Base-by-base conservation (phyloP, 2,329 filamentous ascomycete genomes). In the Fusarium cicatricum region DNA sequence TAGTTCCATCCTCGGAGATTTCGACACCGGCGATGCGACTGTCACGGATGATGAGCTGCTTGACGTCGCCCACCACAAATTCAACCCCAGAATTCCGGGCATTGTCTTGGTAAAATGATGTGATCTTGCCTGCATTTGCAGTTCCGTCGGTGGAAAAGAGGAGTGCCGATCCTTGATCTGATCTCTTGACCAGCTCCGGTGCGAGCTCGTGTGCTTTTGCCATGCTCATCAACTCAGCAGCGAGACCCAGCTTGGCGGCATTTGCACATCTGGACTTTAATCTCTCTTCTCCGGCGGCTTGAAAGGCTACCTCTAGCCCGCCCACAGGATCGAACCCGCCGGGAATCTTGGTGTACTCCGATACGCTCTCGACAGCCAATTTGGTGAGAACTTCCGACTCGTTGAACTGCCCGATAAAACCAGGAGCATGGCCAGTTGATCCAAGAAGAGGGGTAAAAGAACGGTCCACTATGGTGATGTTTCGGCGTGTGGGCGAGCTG, bases 401-500 rank as follows among this genome's bases (percentile, higher is more conserved):
- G 9, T 68, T 68, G 40, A 62, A 68, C 5, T 68, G 66, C 1
- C 66, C 66, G 3, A 68, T 32, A 9, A 68, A 67, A 0, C 66
- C 66, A 0, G 66, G 66, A 0, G 66, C 66, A 3, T 62, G 59
- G 0, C 66, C 64, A 1, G 62, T 68, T 6, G 66, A 68, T 1
- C 66, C 66, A 0, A 65, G 50, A 0, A 65, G 34, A 0, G 26
- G 15, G 0, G 11, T 37, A 12, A 66, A 49, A 2, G 59, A 68
- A 3, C 66, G 59, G 4, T 68, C 66, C 1, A 68, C 29, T 1
- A 68, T 16, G 1, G 51, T 67, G 34, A 68, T 59, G 2, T 39
- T 47, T 26, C 64, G 38, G 5, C 19, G n/a, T 1, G 3, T 43
- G 6, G 54, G 16, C 0, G 55, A 58, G 8, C 47, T 39, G 3